Percentiles rank a stretch among this genome's conserved stretches.
Conservation (phyloP, 78 protist species). For the Andalucia godoyi region DNA sequence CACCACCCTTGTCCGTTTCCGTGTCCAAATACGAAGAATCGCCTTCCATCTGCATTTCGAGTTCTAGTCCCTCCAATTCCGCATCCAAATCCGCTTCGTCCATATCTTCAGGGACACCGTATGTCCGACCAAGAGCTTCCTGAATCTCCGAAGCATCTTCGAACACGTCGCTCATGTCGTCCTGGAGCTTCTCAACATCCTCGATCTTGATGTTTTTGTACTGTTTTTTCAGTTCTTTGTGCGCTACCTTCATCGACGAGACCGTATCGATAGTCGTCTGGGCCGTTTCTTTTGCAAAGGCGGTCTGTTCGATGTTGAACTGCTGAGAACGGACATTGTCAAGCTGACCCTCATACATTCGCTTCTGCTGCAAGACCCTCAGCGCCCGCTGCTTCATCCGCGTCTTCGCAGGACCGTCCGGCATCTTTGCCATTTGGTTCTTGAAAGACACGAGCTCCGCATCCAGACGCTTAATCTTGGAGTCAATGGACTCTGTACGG, state of each 20-base stretch:
- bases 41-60: not conserved
- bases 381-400: not conserved
- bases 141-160: not conserved
- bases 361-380: not conserved
- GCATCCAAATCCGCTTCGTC: conserved; percentile 2
- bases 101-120: not conserved
- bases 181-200: not conserved
- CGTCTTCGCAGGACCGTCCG: not conserved
- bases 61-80: conserved; percentile 1
- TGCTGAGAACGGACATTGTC: not conserved
- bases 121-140: conserved; percentile 4
- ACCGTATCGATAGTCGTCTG: not conserved
- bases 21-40: not conserved
- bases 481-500: not conserved
- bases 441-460: not conserved
- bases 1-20: not conserved
- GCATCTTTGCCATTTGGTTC: not conserved
- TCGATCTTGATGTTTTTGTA: conserved; percentile 1
- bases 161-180: not conserved
- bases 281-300: not conserved
- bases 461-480: not conserved
- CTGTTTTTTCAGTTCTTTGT: not conserved
- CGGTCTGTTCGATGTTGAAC: conserved; percentile 3
- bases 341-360: not conserved
- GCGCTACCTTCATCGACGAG: not conserved